A percentile compares a stretch with the other conserved stretches of the same genome.
These are phyloP conservation scores for Lanmaoa pseudosensibilis DNA, from an alignment of 768 basidiomycete genomes.

Conservation along the genomic window DNA sequence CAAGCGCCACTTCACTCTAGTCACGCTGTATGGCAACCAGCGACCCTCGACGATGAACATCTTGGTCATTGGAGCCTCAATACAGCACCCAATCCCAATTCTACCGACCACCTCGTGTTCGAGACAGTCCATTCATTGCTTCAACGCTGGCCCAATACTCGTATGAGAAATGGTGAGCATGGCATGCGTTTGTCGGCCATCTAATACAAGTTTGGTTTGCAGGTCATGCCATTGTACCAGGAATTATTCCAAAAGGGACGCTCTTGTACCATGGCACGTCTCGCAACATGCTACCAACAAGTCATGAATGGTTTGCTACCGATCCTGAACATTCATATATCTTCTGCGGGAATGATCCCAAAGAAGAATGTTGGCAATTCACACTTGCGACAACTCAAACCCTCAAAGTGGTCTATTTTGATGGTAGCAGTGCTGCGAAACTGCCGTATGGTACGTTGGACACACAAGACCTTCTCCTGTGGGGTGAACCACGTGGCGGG, in stretches of 20 bases:
- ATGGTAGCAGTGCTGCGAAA: conserved; percentile 11
- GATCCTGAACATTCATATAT: conserved; percentile 38
- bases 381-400: conserved; percentile 29
- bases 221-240: conserved; percentile 28
- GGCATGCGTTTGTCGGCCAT: neutral
- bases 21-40: neutral
- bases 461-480: conserved; percentile 36
- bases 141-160: conserved; percentile 44
- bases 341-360: conserved; percentile 31
- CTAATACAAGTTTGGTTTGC: neutral
- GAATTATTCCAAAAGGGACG: conserved; percentile 33
- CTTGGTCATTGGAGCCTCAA: conserved; percentile 1
- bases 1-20: neutral
- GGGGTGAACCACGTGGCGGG: conserved; percentile 27
- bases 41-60: neutral
- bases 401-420: conserved; percentile 35
- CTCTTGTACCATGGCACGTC: conserved; percentile 33
- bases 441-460: conserved; percentile 29
- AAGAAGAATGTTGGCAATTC: conserved; percentile 30
- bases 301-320: conserved; percentile 32
- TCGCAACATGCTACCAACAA: conserved; percentile 18
- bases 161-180: conserved; percentile 39
- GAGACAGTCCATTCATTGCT: conserved; percentile 27
- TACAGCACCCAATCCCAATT: neutral
- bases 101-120: conserved; percentile 31